These are phyloP conservation scores for Poterioochromonas sp. DNA, from an alignment of 352 stramenopile species.

Conservation along the genomic window DNA sequence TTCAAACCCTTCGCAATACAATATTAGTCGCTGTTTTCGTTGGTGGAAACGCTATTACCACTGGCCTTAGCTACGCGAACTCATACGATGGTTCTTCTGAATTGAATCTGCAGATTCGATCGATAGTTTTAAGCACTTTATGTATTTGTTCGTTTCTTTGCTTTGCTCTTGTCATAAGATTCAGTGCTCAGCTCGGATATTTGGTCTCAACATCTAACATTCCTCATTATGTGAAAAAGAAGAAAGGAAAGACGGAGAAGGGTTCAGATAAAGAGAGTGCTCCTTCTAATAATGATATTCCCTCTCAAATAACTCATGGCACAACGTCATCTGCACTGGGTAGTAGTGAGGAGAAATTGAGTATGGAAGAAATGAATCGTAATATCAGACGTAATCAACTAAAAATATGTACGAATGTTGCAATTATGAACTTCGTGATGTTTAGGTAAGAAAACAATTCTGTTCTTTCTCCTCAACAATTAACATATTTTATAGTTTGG, in stretches of 20 bases:
- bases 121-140: background rate
- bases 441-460: too few relatives aligned
- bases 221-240: too few relatives aligned
- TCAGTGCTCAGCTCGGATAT: background rate
- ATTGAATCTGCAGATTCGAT: background rate
- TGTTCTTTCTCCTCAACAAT: background rate
- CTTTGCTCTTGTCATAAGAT: background rate
- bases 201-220: background rate
- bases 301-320: too few relatives aligned
- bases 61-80: background rate
- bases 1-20: background rate
- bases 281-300: too few relatives aligned
- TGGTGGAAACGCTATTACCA: background rate
- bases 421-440: too few relatives aligned
- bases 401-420: too few relatives aligned
- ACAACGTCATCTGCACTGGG: too few relatives aligned
- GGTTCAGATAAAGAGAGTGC: too few relatives aligned
- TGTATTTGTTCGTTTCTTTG: background rate
- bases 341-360: too few relatives aligned
- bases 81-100: background rate
- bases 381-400: too few relatives aligned
- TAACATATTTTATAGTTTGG: background rate
- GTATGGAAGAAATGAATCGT: too few relatives aligned
- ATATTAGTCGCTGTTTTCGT: slow-evolving; percentile 20
- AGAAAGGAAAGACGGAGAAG: too few relatives aligned